Base-by-base conservation (phyloP, 768 basidiomycete genomes). In the Boletus rufocinnamomeus region DNA sequence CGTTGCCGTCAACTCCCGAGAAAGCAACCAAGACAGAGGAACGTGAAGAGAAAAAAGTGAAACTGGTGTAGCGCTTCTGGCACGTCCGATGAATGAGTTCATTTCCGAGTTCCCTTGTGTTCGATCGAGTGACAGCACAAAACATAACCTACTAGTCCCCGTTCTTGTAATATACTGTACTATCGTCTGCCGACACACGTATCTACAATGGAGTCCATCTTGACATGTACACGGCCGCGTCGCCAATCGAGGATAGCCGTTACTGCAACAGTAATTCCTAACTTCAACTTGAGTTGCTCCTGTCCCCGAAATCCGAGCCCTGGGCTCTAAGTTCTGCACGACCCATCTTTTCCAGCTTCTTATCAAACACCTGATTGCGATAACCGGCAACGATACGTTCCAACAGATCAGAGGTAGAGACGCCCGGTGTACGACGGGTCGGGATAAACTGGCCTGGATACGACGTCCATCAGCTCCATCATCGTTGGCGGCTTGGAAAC, bases 341-440 rank as follows among this genome's bases (percentile, higher is more conserved):
- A 0, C 96, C 95, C 83, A 97, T 96, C 79, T 88, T 93, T 57
- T 83, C 84, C 43, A 98, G 75, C 75, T 98, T 99, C 52, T 80
- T 82, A 72, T 98, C 96, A 71, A 96, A 95, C 59, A 88, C 84
- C 19, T 91, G 81, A 46, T 84, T 84, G 27, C 93, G 82, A 73
- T 98, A 98, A 17, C 89, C 87, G 17, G 83, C 80, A 19, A 98
- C 91, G 67, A 98, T 95, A 27, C 97, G 88, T 69, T 93, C 93
- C 38, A 99, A 82, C 21, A 98, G 81, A 38, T 91, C 89, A 0
- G 95, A 96, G 0, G 97, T 99, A 11, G 95, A 97, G 10, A 98
- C 84, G 10, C 94, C 93, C 0, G 93, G 93, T 5, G 97, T 98
- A 52, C 96, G 88, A 16, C 94, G 84, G 3, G 96, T 99, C 0